A percentile compares a stretch with the other conserved stretches of the same genome.
Evolutionary conservation across 2,329 filamentous ascomycete species (phyloP).

Genomic region (Calonectria fujianensis): DNA sequence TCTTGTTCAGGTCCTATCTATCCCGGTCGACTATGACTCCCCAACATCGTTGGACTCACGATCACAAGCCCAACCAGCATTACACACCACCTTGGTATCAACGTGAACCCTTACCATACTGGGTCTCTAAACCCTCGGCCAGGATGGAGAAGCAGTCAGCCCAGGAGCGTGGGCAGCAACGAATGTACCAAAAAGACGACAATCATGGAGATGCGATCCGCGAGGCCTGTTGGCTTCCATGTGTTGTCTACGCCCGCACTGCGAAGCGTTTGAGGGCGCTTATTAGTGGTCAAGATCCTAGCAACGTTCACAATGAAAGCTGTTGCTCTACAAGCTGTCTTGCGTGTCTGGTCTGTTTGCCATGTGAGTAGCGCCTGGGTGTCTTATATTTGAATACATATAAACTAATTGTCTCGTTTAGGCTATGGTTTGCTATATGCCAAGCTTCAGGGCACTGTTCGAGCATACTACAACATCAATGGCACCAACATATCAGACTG

Average conservation of each 20-base stretch:
- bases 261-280: slow-evolving; percentile 51
- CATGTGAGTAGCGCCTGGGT: slow-evolving; percentile 50
- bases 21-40: slow-evolving; percentile 51
- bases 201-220: slow-evolving; percentile 32
- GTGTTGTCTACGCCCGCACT: slow-evolving; percentile 55
- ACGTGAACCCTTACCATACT: slow-evolving; percentile 34
- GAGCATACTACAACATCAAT: slow-evolving; percentile 58
- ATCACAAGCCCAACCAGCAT: slow-evolving; percentile 38
- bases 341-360: slow-evolving; percentile 50
- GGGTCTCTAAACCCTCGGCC: slow-evolving; percentile 35
- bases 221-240: slow-evolving; percentile 50
- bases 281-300: slow-evolving; percentile 47
- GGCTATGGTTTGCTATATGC: slow-evolving; percentile 57
- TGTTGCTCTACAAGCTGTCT: slow-evolving; percentile 52
- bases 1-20: slow-evolving; percentile 17
- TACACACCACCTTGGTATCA: slow-evolving; percentile 46
- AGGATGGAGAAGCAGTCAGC: slow-evolving; percentile 49
- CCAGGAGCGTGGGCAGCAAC: slow-evolving; percentile 37
- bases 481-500: slow-evolving; percentile 53
- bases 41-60: slow-evolving; percentile 48
- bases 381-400: slow-evolving; percentile 48
- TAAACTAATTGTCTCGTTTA: slow-evolving; percentile 40
- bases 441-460: slow-evolving; percentile 57
- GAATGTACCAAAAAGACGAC: slow-evolving; percentile 43
- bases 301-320: slow-evolving; percentile 41